phyloP scores from a whole-genome alignment of 83 land plant genomes.

The Picea abies region DNA sequence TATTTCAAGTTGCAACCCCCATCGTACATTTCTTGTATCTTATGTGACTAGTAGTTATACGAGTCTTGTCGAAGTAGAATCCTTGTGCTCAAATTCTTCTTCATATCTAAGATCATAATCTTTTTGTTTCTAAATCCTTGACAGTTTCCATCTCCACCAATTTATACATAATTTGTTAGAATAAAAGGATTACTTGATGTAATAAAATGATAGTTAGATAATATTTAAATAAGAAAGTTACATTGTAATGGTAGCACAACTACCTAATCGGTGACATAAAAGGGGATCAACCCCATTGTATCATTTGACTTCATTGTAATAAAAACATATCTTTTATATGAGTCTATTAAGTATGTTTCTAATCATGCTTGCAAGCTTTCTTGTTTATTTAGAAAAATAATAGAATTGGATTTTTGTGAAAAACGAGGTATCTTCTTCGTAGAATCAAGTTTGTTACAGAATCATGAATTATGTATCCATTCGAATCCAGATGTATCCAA shows the following conservation, averaged over 20 bases:
- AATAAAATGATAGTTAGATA: too few species aligned
- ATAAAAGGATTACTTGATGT: too few species aligned
- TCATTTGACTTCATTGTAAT: too few species aligned
- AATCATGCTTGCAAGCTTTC: too few species aligned
- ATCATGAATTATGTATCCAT: slow-evolving; percentile 21
- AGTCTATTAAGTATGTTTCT: too few species aligned
- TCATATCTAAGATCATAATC: background rate
- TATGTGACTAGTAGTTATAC: background rate
- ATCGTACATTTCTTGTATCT: background rate
- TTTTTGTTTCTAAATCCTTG: background rate
- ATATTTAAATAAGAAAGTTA: too few species aligned
- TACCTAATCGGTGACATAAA: too few species aligned
- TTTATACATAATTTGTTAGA: too few species aligned
- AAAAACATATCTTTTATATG: too few species aligned
- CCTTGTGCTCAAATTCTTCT: background rate
- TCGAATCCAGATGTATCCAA: slow-evolving; percentile 21
- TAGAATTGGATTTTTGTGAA: slow-evolving; percentile 2
- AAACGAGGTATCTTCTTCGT: slow-evolving; percentile 25
- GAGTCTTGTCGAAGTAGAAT: background rate
- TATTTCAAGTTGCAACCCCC: background rate
- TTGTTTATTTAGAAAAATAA: too few species aligned
- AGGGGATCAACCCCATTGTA: too few species aligned
- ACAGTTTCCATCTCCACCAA: background rate
- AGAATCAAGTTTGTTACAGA: slow-evolving; percentile 6
- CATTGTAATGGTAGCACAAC: too few species aligned